Percentiles rank a stretch among this genome's conserved stretches.
Conservation (phyloP, 108 stramenopile genomes). For the Pseudonitzschia pungens region DNA sequence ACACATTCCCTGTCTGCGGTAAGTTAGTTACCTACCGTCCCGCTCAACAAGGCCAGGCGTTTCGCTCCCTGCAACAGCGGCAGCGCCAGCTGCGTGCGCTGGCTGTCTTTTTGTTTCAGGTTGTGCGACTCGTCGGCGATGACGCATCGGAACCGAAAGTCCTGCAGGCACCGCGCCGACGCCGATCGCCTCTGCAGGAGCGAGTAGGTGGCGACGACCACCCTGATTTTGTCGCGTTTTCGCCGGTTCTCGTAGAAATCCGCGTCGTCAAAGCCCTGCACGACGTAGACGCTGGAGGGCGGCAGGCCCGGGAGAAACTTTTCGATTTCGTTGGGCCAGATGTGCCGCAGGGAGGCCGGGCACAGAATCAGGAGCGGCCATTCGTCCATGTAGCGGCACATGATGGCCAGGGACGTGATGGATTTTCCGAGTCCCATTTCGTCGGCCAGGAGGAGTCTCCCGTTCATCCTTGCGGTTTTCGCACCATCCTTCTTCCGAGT, state of each 20-base stretch:
- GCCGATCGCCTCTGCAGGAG: conserved; percentile 57
- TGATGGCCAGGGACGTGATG: conserved; percentile 78
- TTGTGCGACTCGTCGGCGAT: conserved; percentile 93
- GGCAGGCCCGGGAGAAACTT: conserved; percentile 69
- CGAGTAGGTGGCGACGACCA: conserved; percentile 73
- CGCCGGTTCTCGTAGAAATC: conserved; percentile 39
- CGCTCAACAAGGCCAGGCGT: conserved; percentile 75
- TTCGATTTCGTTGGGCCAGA: conserved; percentile 93
- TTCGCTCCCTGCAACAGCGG: conserved; percentile 68
- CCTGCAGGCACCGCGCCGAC: conserved; percentile 35
- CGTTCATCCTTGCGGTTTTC: conserved; percentile 13
- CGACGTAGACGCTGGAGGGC: conserved; percentile 48
- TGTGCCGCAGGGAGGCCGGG: conserved; percentile 80
- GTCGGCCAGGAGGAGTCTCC: conserved; percentile 83
- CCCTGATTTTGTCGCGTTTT: conserved; percentile 42
- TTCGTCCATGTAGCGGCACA: conserved; percentile 55
- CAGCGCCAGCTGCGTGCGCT: conserved; percentile 74
- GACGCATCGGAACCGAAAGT: conserved; percentile 64
- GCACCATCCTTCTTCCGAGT: background rate
- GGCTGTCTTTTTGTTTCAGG: conserved; percentile 69
- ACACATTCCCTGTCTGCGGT: too few species aligned
- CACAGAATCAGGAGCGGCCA: conserved; percentile 91
- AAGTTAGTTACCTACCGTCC: conserved; percentile 56
- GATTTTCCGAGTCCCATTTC: conserved; percentile 95
- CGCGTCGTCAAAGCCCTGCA: conserved; percentile 56